Evolutionary conservation across 257 asterid genomes (phyloP).

Genomic region (Jacaranda mimosifolia): DNA sequence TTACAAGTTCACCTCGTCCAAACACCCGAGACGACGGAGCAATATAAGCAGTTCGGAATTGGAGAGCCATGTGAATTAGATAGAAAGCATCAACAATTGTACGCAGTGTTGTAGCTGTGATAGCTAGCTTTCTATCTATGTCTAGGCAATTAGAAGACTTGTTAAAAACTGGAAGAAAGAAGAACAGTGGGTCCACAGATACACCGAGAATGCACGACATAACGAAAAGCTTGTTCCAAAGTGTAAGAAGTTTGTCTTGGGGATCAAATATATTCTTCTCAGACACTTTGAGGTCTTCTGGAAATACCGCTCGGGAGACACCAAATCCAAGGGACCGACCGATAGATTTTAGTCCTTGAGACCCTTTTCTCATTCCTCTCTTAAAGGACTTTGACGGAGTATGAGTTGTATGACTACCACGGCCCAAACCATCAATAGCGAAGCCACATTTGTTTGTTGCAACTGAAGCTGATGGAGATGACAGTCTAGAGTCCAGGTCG

Average conservation of each 20-base stretch:
- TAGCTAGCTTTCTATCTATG: slow-evolving; percentile 82
- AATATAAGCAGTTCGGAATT: slow-evolving; percentile 95
- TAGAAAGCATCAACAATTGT: slow-evolving; percentile 87
- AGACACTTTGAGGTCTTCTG: slow-evolving; percentile 93
- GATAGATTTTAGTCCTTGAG: slow-evolving; percentile 91
- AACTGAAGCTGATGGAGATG: slow-evolving; percentile 80
- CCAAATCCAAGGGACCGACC: slow-evolving; percentile 95
- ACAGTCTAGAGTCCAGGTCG: slow-evolving; percentile 85
- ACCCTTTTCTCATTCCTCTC: slow-evolving; percentile 90
- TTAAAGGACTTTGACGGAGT: slow-evolving; percentile 76
- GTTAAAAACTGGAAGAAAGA: slow-evolving; percentile 91
- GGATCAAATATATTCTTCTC: slow-evolving; percentile 97
- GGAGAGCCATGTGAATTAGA: slow-evolving; percentile 92
- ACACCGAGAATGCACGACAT: slow-evolving; percentile 92
- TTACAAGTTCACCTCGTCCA: slow-evolving; percentile 99
- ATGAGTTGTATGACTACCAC: slow-evolving; percentile 56
- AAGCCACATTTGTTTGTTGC: slow-evolving; percentile 85
- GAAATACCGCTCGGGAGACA: slow-evolving; percentile 86
- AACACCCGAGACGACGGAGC: slow-evolving; percentile 99
- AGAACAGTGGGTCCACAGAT: slow-evolving; percentile 96
- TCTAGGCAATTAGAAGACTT: slow-evolving; percentile 77
- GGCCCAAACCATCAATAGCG: slow-evolving; percentile 67
- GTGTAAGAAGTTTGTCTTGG: slow-evolving; percentile 91
- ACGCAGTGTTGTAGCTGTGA: slow-evolving; percentile 91
- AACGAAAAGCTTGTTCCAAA: slow-evolving; percentile 88